Conservation (phyloP, 345 rosid species). For the Eucalyptus marginata region DNA sequence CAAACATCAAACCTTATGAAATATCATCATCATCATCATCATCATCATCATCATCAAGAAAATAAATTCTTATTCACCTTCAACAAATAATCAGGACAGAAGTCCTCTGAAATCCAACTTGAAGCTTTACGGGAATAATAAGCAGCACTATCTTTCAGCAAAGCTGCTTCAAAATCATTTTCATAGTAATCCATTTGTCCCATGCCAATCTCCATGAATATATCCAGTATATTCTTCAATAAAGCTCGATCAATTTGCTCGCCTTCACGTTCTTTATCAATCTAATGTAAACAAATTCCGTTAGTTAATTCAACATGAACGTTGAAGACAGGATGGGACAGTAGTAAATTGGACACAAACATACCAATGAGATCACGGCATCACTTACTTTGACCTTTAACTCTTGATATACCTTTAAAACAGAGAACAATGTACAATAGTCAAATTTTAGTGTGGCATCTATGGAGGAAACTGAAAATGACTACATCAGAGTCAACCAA, state of each 20-base stretch:
- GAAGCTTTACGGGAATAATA: slow-evolving; percentile 90
- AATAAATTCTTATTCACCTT: slow-evolving; percentile 26
- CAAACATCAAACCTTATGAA: neutral
- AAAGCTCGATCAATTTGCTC: slow-evolving; percentile 76
- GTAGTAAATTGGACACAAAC: neutral
- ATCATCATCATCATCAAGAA: neutral
- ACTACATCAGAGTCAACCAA: neutral
- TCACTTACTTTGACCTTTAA: slow-evolving; percentile 27
- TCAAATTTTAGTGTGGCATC: neutral
- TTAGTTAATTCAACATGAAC: neutral
- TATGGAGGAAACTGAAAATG: neutral
- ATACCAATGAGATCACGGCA: slow-evolving; percentile 43
- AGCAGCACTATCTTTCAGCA: slow-evolving; percentile 60
- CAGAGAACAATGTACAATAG: neutral
- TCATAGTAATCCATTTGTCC: slow-evolving; percentile 41
- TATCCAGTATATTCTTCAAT: slow-evolving; percentile 65
- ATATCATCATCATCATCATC: too few relatives aligned
- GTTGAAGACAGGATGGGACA: neutral
- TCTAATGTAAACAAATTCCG: slow-evolving; percentile 8
- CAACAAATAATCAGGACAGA: slow-evolving; percentile 78
- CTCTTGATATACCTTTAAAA: slow-evolving; percentile 30
- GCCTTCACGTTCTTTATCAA: slow-evolving; percentile 86
- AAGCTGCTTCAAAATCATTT: slow-evolving; percentile 59
- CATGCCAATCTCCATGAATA: slow-evolving; percentile 89
- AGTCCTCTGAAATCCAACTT: slow-evolving; percentile 68